A percentile compares a stretch with the other conserved stretches of the same genome.
Evolutionary conservation across 2,329 filamentous ascomycete species (phyloP).

Genomic region (Fonsecaea nubica): DNA sequence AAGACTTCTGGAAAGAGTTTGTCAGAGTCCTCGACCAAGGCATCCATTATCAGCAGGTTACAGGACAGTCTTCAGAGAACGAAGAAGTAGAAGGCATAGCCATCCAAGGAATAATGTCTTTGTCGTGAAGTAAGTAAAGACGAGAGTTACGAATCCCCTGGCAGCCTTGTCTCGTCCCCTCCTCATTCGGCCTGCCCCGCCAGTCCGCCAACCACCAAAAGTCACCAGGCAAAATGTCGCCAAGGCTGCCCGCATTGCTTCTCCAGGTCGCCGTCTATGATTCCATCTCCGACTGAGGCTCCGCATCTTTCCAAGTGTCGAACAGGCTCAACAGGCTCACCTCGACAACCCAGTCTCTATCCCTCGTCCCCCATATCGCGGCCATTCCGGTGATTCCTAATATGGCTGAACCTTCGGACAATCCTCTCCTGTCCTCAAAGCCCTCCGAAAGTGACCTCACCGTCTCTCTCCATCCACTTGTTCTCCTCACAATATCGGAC

Average conservation of each 20-base stretch:
- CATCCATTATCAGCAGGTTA: slow-evolving; percentile 30
- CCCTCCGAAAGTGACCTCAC: slow-evolving; percentile 76
- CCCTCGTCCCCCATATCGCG: background rate
- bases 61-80: background rate
- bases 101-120: background rate
- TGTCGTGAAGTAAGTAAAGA: background rate
- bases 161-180: slow-evolving; percentile 14
- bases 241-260: background rate
- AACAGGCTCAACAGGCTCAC: background rate
- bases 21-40: slow-evolving; percentile 34
- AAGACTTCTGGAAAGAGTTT: slow-evolving; percentile 37
- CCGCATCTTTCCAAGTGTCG: background rate
- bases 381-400: background rate
- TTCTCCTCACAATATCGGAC: slow-evolving; percentile 94
- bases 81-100: background rate
- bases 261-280: background rate
- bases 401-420: slow-evolving; percentile 58
- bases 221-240: background rate
- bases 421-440: slow-evolving; percentile 70
- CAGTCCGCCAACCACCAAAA: background rate
- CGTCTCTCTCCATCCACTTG: slow-evolving; percentile 87
- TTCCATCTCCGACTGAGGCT: background rate
- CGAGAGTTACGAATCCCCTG: slow-evolving; percentile 18
- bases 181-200: slow-evolving; percentile 5
- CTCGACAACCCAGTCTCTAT: background rate